Percentiles rank a stretch among this genome's conserved stretches.
Evolutionary conservation across 352 stramenopile species (phyloP).

Genomic region (Thraustochytrium sp.): DNA sequence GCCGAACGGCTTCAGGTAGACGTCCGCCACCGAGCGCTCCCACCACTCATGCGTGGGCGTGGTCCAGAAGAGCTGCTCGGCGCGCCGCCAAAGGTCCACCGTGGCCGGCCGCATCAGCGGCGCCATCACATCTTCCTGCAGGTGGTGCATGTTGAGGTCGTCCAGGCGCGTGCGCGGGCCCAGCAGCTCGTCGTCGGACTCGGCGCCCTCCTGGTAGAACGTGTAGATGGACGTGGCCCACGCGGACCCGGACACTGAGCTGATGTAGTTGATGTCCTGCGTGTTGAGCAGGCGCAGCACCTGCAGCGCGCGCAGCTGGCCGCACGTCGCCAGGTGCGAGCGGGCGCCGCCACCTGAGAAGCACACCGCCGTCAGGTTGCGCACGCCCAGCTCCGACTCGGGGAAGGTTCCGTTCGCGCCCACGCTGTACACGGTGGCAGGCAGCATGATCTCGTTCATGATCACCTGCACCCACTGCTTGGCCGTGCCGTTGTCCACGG

Average conservation of each 20-base stretch:
- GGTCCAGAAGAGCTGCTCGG: conserved; percentile 8
- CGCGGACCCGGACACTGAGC: neutral
- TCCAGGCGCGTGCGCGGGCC: neutral
- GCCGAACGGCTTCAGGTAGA: conserved; percentile 34
- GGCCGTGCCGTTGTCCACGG: neutral
- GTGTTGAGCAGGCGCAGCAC: conserved; percentile 10
- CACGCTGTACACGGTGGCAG: neutral
- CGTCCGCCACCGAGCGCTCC: conserved; percentile 8
- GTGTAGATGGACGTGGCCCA: conserved; percentile 43
- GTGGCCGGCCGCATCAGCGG: neutral
- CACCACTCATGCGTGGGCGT: conserved; percentile 15
- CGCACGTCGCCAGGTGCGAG: conserved; percentile 16
- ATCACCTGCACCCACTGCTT: conserved; percentile 1
- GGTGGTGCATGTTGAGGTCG: neutral
- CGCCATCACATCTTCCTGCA: neutral
- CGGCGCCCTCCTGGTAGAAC: conserved; percentile 25
- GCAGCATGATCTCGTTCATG: neutral
- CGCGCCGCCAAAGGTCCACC: neutral
- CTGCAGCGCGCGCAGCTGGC: conserved; percentile 11
- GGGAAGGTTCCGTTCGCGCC: neutral
- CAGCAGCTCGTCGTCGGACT: conserved; percentile 4
- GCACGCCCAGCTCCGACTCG: neutral
- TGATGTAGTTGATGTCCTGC: conserved; percentile 31
- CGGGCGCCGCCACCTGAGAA: conserved; percentile 39
- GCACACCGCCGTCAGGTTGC: conserved; percentile 14